Percentiles rank a stretch among this genome's conserved stretches.
Evolutionary conservation across 805 yeast genomes (phyloP).

Genomic region (Pichia rugopelliculosa): DNA sequence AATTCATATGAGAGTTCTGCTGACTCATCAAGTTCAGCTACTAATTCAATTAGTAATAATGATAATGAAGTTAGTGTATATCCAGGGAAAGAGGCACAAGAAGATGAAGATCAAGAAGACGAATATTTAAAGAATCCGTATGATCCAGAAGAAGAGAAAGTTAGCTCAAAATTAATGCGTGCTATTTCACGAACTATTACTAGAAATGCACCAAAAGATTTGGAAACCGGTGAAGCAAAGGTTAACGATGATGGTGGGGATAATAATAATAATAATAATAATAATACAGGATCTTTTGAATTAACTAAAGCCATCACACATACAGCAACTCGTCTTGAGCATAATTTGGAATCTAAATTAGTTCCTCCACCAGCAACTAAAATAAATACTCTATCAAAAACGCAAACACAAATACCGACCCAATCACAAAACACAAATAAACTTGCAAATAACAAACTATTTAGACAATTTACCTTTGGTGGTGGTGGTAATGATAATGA

Average conservation of each 20-base stretch:
- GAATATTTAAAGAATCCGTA: slow-evolving; percentile 22
- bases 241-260: slow-evolving; percentile 1
- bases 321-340: slow-evolving; percentile 11
- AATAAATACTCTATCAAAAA: neutral
- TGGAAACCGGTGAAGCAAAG: slow-evolving; percentile 1
- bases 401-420: neutral
- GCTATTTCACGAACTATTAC: slow-evolving; percentile 21
- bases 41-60: neutral
- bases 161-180: slow-evolving; percentile 20
- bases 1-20: slow-evolving; percentile 19
- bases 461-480: slow-evolving; percentile 26
- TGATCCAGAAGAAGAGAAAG: slow-evolving; percentile 20
- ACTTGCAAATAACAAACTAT: slow-evolving; percentile 10
- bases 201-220: slow-evolving; percentile 6
- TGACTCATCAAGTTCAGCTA: neutral
- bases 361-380: neutral
- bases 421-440: neutral
- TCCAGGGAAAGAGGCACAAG: slow-evolving; percentile 9
- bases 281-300: slow-evolving; percentile 16
- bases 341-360: slow-evolving; percentile 17
- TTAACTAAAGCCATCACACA: slow-evolving; percentile 20
- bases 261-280: too few species aligned
- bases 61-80: slow-evolving; percentile 15
- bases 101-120: slow-evolving; percentile 22
- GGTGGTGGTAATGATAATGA: slow-evolving; percentile 25